Base-by-base conservation (phyloP, 2,329 filamentous ascomycete species). In the Trichoderma sp. region DNA sequence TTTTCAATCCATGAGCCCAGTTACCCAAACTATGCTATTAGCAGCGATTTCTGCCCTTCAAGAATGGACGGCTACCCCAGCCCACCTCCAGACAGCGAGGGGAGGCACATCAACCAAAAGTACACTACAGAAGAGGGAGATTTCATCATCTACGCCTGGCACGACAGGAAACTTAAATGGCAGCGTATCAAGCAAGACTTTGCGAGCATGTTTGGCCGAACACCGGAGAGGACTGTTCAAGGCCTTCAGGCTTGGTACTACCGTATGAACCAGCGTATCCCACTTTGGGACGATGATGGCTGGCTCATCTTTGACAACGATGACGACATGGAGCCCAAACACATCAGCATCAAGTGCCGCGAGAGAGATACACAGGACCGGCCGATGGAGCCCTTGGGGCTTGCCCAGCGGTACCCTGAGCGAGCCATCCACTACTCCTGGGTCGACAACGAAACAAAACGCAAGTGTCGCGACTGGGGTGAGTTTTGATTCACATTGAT, bases 371-470 rank as follows among this genome's bases (percentile, higher is more conserved):
- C 75, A 65, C 80, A 81, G 60, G 80, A 80, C 73, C 81, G 80
- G 72, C 80, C 80, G 21, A 77, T 78, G 76, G 79, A 82, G 70
- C 80, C 80, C 1, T 75, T 83, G 28, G 81, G 81, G 1, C 76
- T 83, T 12, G 81, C 79, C 0, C 81, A 83, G 68, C 80, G 85
- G n/a, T 86, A 83, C 71, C 85, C 85, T 2, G 84, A 86, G 71
- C 80, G 83, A 28, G 84, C 84, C 7, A 78, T 86, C 47, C 77
- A 80, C 43, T 86, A 86, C 74, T 66, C 76, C 5, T 86, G 85
- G 85, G 82, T 86, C 15, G 78, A 82, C 8, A 68, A 77, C 3
- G 80, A 83, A 61, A 74, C 82, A 64, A 83, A 83, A 74, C 72
- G 75, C 58, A 78, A 80, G 47, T 81, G 83, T 8, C 78, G 78